Percentiles rank a stretch among this genome's conserved stretches.
phyloP scores from a whole-genome alignment of 106 monocot species.

The Cymbidium sinense region DNA sequence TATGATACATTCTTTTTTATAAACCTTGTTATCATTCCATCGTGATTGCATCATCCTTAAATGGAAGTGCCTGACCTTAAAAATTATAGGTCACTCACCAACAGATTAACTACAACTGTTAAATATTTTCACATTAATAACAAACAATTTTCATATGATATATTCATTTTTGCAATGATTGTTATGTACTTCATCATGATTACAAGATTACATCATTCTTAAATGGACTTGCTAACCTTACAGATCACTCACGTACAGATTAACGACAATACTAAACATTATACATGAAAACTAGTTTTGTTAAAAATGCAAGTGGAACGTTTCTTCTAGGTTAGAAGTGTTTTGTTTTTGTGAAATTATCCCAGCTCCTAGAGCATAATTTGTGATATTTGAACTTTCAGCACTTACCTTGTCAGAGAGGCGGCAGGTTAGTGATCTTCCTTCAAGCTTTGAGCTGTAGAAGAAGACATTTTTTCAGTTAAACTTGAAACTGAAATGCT shows the following conservation, averaged over 20 bases:
- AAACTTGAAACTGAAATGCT: not conserved
- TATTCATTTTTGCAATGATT: not conserved
- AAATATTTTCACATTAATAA: not conserved
- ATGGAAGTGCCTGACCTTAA: no score
- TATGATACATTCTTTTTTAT: no score
- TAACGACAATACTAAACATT: not conserved
- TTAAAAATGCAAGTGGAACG: not conserved
- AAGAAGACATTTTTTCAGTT: not conserved
- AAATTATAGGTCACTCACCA: no score
- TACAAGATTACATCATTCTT: not conserved
- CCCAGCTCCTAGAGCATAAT: not conserved
- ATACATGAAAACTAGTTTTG: not conserved
- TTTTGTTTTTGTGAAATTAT: not conserved
- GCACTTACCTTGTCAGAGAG: conserved; percentile 78
- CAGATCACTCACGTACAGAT: not conserved
- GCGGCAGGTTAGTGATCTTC: conserved; percentile 70
- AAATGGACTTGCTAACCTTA: not conserved
- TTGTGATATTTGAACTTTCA: not conserved
- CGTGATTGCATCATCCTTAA: no score
- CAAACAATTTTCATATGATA: not conserved
- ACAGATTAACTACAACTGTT: no score
- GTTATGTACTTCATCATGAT: not conserved
- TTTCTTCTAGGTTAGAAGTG: not conserved
- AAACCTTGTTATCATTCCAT: no score
- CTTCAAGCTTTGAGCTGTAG: conserved; percentile 85